Evolutionary conservation across 2,329 filamentous ascomycete genomes (phyloP).

Genomic region (Phialocephala sp.): DNA sequence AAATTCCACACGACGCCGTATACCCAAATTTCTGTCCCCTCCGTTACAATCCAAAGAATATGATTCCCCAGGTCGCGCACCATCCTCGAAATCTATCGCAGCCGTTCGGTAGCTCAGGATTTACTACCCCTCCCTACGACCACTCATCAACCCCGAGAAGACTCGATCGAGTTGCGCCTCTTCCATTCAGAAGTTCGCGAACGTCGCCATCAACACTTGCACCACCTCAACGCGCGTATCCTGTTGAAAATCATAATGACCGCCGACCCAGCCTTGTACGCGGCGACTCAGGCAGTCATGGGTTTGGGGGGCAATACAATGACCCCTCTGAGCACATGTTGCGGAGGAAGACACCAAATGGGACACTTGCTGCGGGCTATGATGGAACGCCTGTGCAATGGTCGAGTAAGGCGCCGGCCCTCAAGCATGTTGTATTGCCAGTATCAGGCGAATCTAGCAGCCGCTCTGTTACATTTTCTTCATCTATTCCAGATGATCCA

Average conservation of each 20-base stretch:
- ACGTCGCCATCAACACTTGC: slow-evolving; percentile 32
- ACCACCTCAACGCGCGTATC: slow-evolving; percentile 37
- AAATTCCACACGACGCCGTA: slow-evolving; percentile 28
- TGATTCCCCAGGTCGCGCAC: slow-evolving; percentile 55
- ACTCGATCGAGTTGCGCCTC: slow-evolving; percentile 32
- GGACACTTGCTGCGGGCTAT: slow-evolving; percentile 90
- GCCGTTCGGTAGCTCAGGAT: slow-evolving; percentile 36
- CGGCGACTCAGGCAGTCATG: slow-evolving; percentile 21
- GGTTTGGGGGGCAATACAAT: slow-evolving; percentile 36
- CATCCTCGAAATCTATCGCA: slow-evolving; percentile 45
- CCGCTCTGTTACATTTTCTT: slow-evolving; percentile 23
- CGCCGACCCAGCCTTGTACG: slow-evolving; percentile 27
- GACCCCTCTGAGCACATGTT: slow-evolving; percentile 73
- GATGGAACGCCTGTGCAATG: slow-evolving; percentile 81
- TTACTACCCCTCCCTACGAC: slow-evolving; percentile 38
- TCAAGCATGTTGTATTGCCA: slow-evolving; percentile 83
- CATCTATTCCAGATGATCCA: slow-evolving; percentile 21
- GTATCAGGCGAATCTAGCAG: slow-evolving; percentile 45
- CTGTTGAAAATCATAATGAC: slow-evolving; percentile 35
- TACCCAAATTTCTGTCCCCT: slow-evolving; percentile 26
- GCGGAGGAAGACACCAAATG: slow-evolving; percentile 89
- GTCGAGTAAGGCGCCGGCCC: slow-evolving; percentile 73
- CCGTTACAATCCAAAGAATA: slow-evolving; percentile 42
- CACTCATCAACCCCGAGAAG: slow-evolving; percentile 29
- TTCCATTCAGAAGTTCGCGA: slow-evolving; percentile 41